phyloP scores from a whole-genome alignment of 768 basidiomycete genomes.

The Termitomyces heimii region DNA sequence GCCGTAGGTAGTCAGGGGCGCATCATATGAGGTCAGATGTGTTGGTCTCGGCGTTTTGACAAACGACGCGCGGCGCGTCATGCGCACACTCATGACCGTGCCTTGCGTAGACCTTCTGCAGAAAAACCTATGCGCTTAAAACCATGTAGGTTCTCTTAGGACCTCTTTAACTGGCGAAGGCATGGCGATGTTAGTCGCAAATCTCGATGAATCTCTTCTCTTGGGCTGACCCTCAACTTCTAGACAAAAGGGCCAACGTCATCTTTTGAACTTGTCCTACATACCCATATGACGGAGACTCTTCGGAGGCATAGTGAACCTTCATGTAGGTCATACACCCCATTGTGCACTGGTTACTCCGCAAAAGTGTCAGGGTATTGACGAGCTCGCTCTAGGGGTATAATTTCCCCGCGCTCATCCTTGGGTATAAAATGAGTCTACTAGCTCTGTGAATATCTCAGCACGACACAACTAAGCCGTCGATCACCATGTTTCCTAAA shows the following conservation, averaged over 20 bases:
- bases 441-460: neutral
- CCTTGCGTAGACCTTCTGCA: neutral
- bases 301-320: neutral
- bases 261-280: neutral
- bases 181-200: neutral
- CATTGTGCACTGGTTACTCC: neutral
- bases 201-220: neutral
- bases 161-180: neutral
- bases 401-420: conserved; percentile 1
- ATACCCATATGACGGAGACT: neutral
- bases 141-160: neutral
- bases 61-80: neutral
- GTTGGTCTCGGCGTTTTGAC: neutral
- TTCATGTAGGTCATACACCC: neutral
- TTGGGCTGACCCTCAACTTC: neutral
- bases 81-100: neutral
- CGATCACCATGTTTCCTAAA: conserved; percentile 28
- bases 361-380: neutral
- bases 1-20: neutral
- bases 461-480: neutral
- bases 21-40: neutral
- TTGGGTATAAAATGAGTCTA: neutral
- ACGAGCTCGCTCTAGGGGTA: neutral
- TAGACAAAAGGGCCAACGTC: neutral
- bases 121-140: neutral